A percentile compares a stretch with the other conserved stretches of the same genome.
These are phyloP conservation scores for Coemansia sp. DNA, from an alignment of 192 early-diverging fungal genomes.

Conservation along the genomic window DNA sequence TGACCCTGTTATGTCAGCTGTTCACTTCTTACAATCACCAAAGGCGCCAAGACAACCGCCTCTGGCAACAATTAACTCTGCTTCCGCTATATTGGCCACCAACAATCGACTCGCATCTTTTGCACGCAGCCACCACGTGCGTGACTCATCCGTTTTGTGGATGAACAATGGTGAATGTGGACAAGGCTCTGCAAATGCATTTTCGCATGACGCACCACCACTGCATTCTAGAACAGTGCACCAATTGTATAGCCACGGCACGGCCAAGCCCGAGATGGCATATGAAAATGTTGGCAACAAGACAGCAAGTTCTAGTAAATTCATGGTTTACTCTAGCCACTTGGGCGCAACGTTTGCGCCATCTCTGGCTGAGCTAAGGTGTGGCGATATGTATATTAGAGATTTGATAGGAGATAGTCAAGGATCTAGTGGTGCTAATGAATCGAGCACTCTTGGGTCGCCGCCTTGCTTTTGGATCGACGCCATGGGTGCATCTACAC, in stretches of 20 bases:
- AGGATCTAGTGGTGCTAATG: conserved; percentile 14
- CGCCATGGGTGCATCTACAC: conserved; percentile 56
- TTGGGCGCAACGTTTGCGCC: conserved; percentile 25
- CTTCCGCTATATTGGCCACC: not conserved
- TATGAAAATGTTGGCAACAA: not conserved
- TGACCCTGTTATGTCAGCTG: conserved; percentile 13
- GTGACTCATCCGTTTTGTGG: conserved; percentile 50
- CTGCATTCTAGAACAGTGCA: not conserved
- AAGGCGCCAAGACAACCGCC: conserved; percentile 2
- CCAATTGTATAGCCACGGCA: not conserved
- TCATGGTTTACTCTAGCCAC: conserved; percentile 40
- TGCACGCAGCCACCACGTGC: conserved; percentile 13
- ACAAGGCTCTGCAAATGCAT: not conserved
- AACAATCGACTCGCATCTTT: conserved; percentile 8
- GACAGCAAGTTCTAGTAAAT: conserved; percentile 4
- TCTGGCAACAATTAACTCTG: not conserved
- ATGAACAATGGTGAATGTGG: conserved; percentile 22
- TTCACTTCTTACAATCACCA: conserved; percentile 1
- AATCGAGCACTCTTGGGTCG: not conserved
- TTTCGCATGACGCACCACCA: not conserved
- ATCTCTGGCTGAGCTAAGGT: conserved; percentile 17
- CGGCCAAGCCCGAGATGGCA: not conserved
- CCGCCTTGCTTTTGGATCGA: conserved; percentile 76
- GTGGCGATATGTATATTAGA: conserved; percentile 15
- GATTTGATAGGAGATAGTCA: conserved; percentile 4